Evolutionary conservation across 371 early-diverging fungal species (phyloP).

Genomic region (Vittaforma corneae): DNA sequence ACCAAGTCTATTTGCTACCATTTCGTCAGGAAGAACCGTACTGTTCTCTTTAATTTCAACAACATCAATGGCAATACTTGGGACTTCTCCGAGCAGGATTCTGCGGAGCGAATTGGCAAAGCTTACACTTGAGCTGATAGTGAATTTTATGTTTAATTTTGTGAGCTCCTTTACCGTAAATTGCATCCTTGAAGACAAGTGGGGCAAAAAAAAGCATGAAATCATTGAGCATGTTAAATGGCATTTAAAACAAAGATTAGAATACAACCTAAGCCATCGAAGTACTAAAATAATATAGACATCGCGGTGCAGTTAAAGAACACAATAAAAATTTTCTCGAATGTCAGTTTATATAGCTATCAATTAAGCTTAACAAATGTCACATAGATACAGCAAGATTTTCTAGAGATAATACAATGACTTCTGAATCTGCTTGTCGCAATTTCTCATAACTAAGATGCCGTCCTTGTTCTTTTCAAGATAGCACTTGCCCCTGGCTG

Average conservation of each 20-base stretch:
- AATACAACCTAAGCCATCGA: no score
- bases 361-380: no score
- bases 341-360: no score
- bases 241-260: no score
- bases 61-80: constrained; percentile 71
- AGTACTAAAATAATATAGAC: no score
- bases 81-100: constrained; percentile 71
- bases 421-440: background rate
- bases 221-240: no score
- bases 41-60: constrained; percentile 85
- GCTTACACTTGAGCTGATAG: constrained; percentile 74
- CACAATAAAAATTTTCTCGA: no score
- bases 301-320: no score
- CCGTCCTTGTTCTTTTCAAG: constrained; percentile 17
- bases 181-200: no score
- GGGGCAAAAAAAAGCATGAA: no score
- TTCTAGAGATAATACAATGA: constrained; percentile 38
- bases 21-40: constrained; percentile 85
- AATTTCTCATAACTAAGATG: constrained; percentile 6
- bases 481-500: constrained; percentile 55
- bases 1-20: constrained; percentile 87
- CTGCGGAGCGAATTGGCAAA: constrained; percentile 87
- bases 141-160: constrained; percentile 23
- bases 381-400: no score
- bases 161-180: constrained; percentile 27